Evolutionary conservation across 1,284 basidiomycete species (phyloP).

Genomic region (Volvariella volvacea): DNA sequence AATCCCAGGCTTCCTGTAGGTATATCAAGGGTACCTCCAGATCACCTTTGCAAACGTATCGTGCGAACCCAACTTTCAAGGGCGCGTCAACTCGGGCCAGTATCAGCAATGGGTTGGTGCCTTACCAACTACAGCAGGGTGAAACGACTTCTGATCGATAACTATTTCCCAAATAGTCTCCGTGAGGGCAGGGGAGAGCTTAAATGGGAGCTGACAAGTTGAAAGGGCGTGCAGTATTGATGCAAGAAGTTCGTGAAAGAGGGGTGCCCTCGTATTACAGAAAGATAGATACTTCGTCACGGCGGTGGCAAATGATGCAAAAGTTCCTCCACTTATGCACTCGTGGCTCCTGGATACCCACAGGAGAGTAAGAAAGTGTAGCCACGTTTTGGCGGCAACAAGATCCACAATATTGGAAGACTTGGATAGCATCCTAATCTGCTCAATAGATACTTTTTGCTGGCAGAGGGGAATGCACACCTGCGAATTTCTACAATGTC

Average conservation of each 20-base stretch:
- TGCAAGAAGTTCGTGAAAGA: too few species aligned
- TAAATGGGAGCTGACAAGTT: too few species aligned
- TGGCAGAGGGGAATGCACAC: too few species aligned
- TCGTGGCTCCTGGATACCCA: slow-evolving; percentile 3
- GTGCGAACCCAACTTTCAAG: slow-evolving; percentile 44
- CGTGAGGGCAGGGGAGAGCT: too few species aligned
- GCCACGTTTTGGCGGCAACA: slow-evolving; percentile 10
- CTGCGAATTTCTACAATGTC: too few species aligned
- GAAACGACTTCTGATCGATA: background rate
- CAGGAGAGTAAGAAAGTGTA: slow-evolving; percentile 16
- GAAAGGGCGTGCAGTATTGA: too few species aligned
- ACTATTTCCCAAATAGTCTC: background rate
- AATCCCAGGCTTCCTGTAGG: slow-evolving; percentile 47
- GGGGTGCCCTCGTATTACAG: too few species aligned
- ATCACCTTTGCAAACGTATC: slow-evolving; percentile 30
- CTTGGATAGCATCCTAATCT: too few species aligned
- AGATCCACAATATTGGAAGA: background rate
- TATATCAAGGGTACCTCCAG: slow-evolving; percentile 26
- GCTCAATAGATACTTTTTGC: too few species aligned
- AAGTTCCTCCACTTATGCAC: background rate
- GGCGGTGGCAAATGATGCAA: background rate
- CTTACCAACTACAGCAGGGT: slow-evolving; percentile 2
- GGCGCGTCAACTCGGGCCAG: too few species aligned
- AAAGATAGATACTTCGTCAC: background rate
- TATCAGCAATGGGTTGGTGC: too few species aligned